A percentile compares a stretch with the other conserved stretches of the same genome.
These are phyloP conservation scores for Entomortierella chlamydospora DNA, from an alignment of 192 early-diverging fungal genomes.

Conservation along the genomic window DNA sequence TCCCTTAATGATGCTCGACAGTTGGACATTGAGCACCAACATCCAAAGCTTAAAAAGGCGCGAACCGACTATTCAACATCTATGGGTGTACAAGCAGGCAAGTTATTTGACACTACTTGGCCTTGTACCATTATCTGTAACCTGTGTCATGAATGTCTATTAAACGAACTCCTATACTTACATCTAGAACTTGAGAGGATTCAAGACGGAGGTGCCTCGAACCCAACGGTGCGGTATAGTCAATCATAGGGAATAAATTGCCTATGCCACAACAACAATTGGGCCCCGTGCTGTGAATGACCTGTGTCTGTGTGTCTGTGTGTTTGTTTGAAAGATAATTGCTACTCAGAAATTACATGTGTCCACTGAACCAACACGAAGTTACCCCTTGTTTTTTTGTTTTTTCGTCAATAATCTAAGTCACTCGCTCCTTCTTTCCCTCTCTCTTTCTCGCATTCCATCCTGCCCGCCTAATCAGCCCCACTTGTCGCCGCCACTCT, in stretches of 20 bases:
- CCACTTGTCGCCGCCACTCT: not conserved
- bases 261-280: too few species aligned
- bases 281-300: too few species aligned
- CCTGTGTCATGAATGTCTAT: not conserved
- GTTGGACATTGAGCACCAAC: conserved; percentile 30
- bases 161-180: not conserved
- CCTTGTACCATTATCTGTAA: not conserved
- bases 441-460: not conserved
- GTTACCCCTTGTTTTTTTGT: too few species aligned
- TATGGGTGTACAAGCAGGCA: conserved; percentile 35
- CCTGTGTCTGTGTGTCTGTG: too few species aligned
- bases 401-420: too few species aligned
- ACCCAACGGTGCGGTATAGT: conserved; percentile 51
- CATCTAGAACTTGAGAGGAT: conserved; percentile 47
- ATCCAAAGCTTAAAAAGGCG: conserved; percentile 29
- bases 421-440: too few species aligned
- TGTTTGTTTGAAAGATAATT: too few species aligned
- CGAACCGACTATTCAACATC: conserved; percentile 27
- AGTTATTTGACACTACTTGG: not conserved
- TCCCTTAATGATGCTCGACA: conserved; percentile 59
- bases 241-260: conserved; percentile 16
- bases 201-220: conserved; percentile 52
- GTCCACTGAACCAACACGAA: too few species aligned
- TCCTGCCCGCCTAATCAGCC: not conserved
- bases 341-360: too few species aligned